These are phyloP conservation scores for Syzygium syzygioides DNA, from an alignment of 441 rosid species.

Conservation along the genomic window DNA sequence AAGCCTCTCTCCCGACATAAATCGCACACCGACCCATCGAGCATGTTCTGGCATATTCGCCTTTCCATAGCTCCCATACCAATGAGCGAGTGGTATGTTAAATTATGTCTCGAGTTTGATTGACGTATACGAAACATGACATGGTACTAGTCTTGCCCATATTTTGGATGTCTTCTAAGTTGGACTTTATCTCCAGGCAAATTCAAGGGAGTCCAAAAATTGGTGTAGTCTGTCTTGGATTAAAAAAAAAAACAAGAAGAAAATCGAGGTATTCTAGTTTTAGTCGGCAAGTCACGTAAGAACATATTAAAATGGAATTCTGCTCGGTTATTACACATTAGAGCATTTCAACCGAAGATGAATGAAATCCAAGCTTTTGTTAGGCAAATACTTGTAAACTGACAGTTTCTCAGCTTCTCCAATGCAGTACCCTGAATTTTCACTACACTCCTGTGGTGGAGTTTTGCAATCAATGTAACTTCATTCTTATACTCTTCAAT, in stretches of 20 bases:
- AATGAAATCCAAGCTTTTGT: background rate
- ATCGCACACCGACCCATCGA: background rate
- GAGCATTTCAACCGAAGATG: background rate
- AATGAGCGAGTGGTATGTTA: background rate
- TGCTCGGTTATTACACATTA: background rate
- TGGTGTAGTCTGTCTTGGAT: background rate
- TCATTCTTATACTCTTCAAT: background rate
- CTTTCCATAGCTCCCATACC: conserved; percentile 12
- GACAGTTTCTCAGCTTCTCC: background rate
- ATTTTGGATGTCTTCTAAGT: background rate
- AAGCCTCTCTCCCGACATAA: too few species aligned
- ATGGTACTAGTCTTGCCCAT: background rate
- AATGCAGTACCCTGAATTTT: background rate
- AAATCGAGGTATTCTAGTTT: background rate
- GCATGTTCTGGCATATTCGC: background rate
- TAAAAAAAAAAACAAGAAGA: too few species aligned
- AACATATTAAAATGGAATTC: background rate
- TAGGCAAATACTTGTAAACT: background rate
- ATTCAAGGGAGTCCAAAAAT: background rate
- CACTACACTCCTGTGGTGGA: background rate
- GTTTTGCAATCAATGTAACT: background rate
- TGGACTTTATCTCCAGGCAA: background rate
- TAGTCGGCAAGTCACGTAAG: background rate
- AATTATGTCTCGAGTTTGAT: background rate
- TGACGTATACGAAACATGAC: background rate